Percentiles rank a stretch among this genome's conserved stretches.
These are phyloP conservation scores for Candida andamanensis DNA, from an alignment of 805 yeast genomes.

Conservation along the genomic window DNA sequence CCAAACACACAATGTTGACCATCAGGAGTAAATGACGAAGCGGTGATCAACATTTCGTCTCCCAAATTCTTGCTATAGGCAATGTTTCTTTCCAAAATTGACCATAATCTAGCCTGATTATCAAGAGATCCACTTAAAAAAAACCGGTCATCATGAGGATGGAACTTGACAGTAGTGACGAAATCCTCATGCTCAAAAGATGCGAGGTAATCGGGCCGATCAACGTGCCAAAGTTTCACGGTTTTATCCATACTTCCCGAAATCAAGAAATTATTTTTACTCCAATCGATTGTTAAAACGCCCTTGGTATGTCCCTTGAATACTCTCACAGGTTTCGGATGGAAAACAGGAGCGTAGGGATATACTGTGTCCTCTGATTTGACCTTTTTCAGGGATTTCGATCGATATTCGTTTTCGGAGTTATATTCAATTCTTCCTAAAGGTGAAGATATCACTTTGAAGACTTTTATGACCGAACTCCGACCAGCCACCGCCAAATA, in stretches of 20 bases:
- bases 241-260: slow-evolving; percentile 84
- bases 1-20: slow-evolving; percentile 64
- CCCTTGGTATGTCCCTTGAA: slow-evolving; percentile 67
- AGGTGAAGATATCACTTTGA: slow-evolving; percentile 77
- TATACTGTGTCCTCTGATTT: slow-evolving; percentile 14
- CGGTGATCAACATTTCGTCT: slow-evolving; percentile 65
- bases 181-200: slow-evolving; percentile 73
- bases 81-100: slow-evolving; percentile 67
- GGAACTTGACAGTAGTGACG: slow-evolving; percentile 76
- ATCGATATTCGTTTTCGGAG: slow-evolving; percentile 14
- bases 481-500: slow-evolving; percentile 82
- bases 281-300: slow-evolving; percentile 79
- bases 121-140: slow-evolving; percentile 80
- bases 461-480: slow-evolving; percentile 60
- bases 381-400: slow-evolving; percentile 8
- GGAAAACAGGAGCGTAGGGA: slow-evolving; percentile 73
- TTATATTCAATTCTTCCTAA: slow-evolving; percentile 53
- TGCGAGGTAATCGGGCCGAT: slow-evolving; percentile 55
- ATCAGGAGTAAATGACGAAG: slow-evolving; percentile 65
- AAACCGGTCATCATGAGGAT: slow-evolving; percentile 82
- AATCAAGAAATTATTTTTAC: slow-evolving; percentile 73
- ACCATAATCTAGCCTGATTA: slow-evolving; percentile 73
- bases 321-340: slow-evolving; percentile 53
- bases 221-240: slow-evolving; percentile 80
- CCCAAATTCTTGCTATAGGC: slow-evolving; percentile 48